phyloP scores from a whole-genome alignment of 441 rosid species.

The Jatropha podagrica region DNA sequence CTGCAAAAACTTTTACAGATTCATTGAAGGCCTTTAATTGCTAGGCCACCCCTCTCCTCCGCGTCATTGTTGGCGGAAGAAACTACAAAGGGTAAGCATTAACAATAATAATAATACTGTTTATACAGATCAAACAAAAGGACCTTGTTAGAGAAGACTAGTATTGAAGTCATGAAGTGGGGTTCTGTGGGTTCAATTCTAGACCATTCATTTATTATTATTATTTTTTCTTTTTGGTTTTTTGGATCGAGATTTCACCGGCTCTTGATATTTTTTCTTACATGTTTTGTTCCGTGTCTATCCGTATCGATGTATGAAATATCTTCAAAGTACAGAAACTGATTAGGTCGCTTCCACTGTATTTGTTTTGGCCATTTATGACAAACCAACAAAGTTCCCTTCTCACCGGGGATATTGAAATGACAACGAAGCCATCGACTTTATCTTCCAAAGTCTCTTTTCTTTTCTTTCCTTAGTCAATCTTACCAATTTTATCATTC shows the following conservation, averaged over 20 bases:
- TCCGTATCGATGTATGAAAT: constrained; percentile 20
- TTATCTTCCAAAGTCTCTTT: constrained; percentile 2
- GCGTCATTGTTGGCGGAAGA: background rate
- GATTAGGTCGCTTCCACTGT: constrained; percentile 33
- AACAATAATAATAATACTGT: too few relatives aligned
- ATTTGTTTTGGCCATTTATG: constrained; percentile 42
- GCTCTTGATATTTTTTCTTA: constrained; percentile 14
- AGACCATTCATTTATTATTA: constrained; percentile 21
- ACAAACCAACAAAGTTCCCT: constrained; percentile 38
- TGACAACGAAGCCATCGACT: constrained; percentile 25
- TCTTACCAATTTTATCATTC: background rate
- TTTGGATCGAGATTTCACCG: background rate
- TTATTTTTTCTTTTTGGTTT: too few relatives aligned
- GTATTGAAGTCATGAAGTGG: too few relatives aligned
- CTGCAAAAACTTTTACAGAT: constrained; percentile 38
- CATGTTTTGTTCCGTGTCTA: constrained; percentile 25
- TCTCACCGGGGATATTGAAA: constrained; percentile 19
- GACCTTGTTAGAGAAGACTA: too few relatives aligned
- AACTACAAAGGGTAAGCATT: too few relatives aligned
- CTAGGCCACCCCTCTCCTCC: constrained; percentile 21
- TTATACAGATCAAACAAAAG: too few relatives aligned
- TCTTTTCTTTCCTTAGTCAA: background rate
- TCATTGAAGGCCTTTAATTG: constrained; percentile 47
- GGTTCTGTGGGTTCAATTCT: constrained; percentile 1
- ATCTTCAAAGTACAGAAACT: constrained; percentile 29